Conservation (phyloP, 2,329 filamentous ascomycete genomes). For the Hypoxylon sp. region DNA sequence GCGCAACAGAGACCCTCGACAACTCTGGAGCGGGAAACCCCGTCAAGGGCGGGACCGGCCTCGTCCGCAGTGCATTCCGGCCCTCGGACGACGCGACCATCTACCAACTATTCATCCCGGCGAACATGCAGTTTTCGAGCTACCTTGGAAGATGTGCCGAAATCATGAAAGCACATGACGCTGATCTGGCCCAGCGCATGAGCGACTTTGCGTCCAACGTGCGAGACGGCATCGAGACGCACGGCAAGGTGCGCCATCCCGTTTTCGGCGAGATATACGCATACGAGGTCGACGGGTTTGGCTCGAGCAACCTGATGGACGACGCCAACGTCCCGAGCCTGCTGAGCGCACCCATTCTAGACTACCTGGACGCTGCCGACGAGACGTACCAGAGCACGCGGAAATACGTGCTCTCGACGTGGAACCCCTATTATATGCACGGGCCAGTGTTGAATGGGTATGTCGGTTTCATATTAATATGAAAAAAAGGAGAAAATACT, state of each 20-base stretch:
- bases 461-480: conserved; percentile 41
- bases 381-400: conserved; percentile 77
- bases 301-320: conserved; percentile 65
- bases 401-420: conserved; percentile 73
- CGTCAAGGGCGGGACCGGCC: conserved; percentile 70
- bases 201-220: conserved; percentile 64
- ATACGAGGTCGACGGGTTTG: conserved; percentile 73
- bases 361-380: conserved; percentile 56
- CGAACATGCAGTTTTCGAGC: conserved; percentile 74
- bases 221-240: conserved; percentile 68
- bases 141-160: conserved; percentile 57
- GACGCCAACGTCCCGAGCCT: conserved; percentile 68
- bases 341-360: conserved; percentile 62
- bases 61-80: conserved; percentile 79
- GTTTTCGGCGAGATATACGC: conserved; percentile 71
- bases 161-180: conserved; percentile 43
- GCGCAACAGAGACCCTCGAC: conserved; percentile 75
- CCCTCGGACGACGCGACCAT: conserved; percentile 82
- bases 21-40: conserved; percentile 76
- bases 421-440: conserved; percentile 76
- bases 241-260: conserved; percentile 70
- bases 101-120: conserved; percentile 78
- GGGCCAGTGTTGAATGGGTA: conserved; percentile 59
- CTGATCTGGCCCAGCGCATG: conserved; percentile 56
- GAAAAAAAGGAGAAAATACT: conserved; percentile 20